Conservation (phyloP, 495 filamentous ascomycete species). For the Penicillium crystallinum region DNA sequence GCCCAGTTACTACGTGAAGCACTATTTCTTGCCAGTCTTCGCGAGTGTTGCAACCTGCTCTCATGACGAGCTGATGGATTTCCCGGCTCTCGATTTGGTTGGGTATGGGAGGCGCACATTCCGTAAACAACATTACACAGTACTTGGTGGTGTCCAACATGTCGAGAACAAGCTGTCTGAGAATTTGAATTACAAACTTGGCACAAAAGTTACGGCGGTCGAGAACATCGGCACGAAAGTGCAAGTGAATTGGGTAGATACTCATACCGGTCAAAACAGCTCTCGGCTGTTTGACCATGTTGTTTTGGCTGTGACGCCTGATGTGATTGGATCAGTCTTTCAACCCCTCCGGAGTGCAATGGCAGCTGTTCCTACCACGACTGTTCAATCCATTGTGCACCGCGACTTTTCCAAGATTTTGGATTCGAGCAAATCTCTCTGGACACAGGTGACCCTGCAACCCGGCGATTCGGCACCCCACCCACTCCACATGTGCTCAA, state of each 20-base stretch:
- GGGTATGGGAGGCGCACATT: conserved; percentile 42
- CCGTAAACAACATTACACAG: conserved; percentile 44
- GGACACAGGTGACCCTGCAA: not conserved
- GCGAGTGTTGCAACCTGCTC: conserved; percentile 50
- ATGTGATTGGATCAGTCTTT: conserved; percentile 39
- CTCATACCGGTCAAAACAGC: not conserved
- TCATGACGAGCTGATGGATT: conserved; percentile 44
- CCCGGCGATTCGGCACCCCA: conserved; percentile 8
- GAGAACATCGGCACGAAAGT: conserved; percentile 10
- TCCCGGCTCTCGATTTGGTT: conserved; percentile 46
- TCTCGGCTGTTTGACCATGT: conserved; percentile 26
- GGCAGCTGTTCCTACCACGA: conserved; percentile 35
- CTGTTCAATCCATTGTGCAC: conserved; percentile 42
- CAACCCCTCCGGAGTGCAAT: conserved; percentile 31
- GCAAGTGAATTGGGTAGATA: conserved; percentile 14
- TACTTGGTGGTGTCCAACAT: conserved; percentile 39
- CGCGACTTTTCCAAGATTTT: conserved; percentile 25
- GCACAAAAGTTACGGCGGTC: conserved; percentile 9
- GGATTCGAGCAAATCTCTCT: conserved; percentile 3
- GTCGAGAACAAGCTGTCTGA: conserved; percentile 40
- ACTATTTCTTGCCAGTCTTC: conserved; percentile 50
- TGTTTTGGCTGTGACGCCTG: conserved; percentile 44
- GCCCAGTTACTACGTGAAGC: conserved; percentile 33
- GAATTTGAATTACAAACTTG: conserved; percentile 14
- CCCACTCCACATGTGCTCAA: conserved; percentile 24